A percentile compares a stretch with the other conserved stretches of the same genome.
Conservation (phyloP, 148 eudicot species). For the Cornus florida region DNA sequence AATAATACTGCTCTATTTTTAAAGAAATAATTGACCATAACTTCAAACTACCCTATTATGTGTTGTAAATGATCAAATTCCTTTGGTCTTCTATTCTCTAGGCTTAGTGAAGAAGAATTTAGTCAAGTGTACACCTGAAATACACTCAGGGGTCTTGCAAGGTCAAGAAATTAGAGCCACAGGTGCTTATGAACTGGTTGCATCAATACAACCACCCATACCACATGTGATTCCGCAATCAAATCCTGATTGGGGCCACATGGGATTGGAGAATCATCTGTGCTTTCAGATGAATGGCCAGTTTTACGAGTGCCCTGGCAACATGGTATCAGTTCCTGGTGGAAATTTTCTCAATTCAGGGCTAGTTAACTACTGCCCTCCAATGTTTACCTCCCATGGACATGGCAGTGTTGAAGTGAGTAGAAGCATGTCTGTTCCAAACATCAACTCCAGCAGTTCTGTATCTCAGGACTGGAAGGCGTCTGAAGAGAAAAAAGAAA, state of each 20-base stretch:
- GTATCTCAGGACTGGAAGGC: slow-evolving; percentile 2
- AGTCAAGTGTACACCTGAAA: not conserved
- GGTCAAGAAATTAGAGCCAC: slow-evolving; percentile 13
- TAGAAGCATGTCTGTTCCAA: slow-evolving; percentile 5
- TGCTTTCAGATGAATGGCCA: not conserved
- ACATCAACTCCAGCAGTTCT: not conserved
- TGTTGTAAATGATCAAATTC: not conserved
- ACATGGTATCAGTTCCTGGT: slow-evolving; percentile 2
- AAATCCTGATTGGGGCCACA: not conserved
- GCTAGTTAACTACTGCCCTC: not conserved
- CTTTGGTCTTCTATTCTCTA: not conserved
- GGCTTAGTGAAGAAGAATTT: slow-evolving; percentile 9
- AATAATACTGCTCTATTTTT: not conserved
- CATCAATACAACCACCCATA: not conserved
- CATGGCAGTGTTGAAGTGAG: not conserved
- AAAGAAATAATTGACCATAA: not conserved
- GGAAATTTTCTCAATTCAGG: not conserved
- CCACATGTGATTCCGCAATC: slow-evolving; percentile 6
- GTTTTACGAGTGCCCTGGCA: not conserved
- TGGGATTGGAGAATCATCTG: not conserved
- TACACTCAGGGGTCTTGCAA: slow-evolving; percentile 15
- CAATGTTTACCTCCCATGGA: not conserved
- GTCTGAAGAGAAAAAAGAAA: not conserved
- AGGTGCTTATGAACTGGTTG: not conserved
- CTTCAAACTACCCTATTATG: not conserved